phyloP scores from a whole-genome alignment of 345 rosid species.

The Clarkia xantiana region DNA sequence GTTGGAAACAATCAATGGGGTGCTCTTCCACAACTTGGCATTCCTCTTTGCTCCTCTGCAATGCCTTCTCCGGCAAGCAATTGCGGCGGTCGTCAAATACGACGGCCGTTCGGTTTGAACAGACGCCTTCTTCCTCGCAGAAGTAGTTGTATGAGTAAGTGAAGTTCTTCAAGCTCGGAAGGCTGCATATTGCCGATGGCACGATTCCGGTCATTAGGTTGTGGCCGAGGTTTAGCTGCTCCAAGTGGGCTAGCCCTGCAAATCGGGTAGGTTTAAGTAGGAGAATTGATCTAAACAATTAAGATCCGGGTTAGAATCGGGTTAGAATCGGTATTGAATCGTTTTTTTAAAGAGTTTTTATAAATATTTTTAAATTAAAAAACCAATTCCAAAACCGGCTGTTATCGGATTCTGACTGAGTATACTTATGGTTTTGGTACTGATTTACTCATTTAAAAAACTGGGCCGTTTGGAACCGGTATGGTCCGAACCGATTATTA shows the following conservation, averaged over 20 bases:
- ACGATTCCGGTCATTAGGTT: constrained; percentile 61
- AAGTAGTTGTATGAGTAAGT: constrained; percentile 68
- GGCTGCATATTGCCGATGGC: constrained; percentile 47
- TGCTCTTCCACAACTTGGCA: constrained; percentile 47
- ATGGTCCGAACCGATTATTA: too few relatives aligned
- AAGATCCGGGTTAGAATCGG: too few relatives aligned
- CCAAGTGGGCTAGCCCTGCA: constrained; percentile 54
- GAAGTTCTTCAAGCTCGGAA: constrained; percentile 54
- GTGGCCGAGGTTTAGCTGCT: constrained; percentile 51
- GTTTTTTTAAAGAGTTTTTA: too few relatives aligned
- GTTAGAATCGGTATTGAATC: too few relatives aligned
- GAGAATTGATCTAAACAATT: too few relatives aligned
- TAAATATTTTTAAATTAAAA: too few relatives aligned
- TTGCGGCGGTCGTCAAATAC: constrained; percentile 54
- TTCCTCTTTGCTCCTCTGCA: constrained; percentile 51
- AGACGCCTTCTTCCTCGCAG: constrained; percentile 65
- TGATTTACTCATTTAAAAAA: too few relatives aligned
- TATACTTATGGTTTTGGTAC: too few relatives aligned
- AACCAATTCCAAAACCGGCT: too few relatives aligned
- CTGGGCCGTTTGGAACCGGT: too few relatives aligned
- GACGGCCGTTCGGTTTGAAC: constrained; percentile 51
- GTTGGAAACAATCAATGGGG: constrained; percentile 56
- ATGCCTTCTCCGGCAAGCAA: constrained; percentile 59
- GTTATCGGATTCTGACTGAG: too few relatives aligned
- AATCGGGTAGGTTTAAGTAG: too few relatives aligned